These are phyloP conservation scores for Trichoderma harzianum DNA, from an alignment of 2,329 filamentous ascomycete species.

Conservation along the genomic window DNA sequence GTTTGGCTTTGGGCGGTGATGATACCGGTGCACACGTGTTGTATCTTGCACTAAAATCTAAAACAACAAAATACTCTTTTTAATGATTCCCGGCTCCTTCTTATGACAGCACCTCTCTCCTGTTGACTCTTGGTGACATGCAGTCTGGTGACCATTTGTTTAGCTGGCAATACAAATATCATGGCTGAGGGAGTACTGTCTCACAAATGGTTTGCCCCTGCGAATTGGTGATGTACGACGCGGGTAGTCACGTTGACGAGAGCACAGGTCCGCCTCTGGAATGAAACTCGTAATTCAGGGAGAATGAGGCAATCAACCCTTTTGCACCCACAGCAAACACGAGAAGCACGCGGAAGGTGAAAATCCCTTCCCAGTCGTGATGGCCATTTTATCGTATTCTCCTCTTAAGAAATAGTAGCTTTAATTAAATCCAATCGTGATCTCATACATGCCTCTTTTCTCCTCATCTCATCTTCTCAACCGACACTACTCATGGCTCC, in stretches of 20 bases:
- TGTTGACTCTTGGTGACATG: neutral
- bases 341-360: neutral
- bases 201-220: neutral
- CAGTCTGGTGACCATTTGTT: neutral
- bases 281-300: neutral
- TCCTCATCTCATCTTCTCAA: neutral
- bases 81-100: neutral
- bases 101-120: neutral
- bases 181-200: neutral
- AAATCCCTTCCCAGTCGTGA: neutral
- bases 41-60: neutral
- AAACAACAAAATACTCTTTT: neutral
- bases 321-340: neutral
- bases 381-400: neutral
- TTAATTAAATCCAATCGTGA: neutral
- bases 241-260: neutral
- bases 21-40: neutral
- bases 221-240: neutral
- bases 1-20: conserved; percentile 67
- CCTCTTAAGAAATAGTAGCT: neutral
- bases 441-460: neutral
- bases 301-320: neutral
- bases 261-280: neutral
- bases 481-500: neutral
- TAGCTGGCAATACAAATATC: neutral